Conservation (phyloP, 257 asterid genomes). For the Solanum pimpinellifolium region DNA sequence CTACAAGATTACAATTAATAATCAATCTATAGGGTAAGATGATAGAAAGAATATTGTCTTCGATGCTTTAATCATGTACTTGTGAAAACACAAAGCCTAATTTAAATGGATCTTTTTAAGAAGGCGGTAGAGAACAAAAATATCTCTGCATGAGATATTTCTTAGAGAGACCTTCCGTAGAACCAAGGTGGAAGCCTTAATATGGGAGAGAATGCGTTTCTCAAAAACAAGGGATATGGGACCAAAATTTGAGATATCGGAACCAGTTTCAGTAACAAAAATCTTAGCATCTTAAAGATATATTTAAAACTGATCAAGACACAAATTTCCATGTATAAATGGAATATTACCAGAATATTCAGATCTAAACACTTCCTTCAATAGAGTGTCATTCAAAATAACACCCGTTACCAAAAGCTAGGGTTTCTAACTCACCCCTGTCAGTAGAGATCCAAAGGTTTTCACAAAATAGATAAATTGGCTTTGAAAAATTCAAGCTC, state of each 20-base stretch:
- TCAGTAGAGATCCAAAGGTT: no score
- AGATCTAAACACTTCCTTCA: neutral
- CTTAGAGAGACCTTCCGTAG: neutral
- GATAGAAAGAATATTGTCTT: neutral
- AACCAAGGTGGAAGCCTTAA: neutral
- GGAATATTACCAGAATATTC: neutral
- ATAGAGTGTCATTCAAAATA: neutral
- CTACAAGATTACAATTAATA: no score
- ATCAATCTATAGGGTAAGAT: neutral
- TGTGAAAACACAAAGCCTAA: neutral
- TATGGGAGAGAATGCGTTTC: neutral
- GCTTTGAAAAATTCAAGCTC: no score
- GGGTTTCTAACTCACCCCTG: no score
- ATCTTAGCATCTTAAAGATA: neutral
- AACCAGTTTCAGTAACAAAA: neutral
- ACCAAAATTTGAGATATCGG: neutral
- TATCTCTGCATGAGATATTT: neutral
- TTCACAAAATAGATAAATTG: no score
- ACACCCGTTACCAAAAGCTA: no score
- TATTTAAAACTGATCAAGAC: no score
- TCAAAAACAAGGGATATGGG: neutral
- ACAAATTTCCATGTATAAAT: neutral
- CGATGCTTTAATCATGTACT: neutral
- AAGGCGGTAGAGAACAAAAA: neutral
- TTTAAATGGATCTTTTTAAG: no score